These are phyloP conservation scores for Linum tenue DNA, from an alignment of 345 rosid species.

Conservation along the genomic window DNA sequence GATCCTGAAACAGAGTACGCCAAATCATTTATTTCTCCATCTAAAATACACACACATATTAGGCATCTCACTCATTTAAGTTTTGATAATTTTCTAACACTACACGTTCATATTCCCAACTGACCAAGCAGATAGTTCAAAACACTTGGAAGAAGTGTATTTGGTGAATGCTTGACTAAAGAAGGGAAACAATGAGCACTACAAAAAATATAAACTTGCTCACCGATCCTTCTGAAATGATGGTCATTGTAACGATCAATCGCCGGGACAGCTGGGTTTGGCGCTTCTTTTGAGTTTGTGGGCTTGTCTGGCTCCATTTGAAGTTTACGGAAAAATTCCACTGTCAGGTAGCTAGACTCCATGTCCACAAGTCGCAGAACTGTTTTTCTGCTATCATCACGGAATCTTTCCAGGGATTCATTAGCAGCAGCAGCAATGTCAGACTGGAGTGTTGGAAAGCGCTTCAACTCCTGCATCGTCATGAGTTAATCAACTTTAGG, in stretches of 20 bases:
- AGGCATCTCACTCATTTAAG: no score
- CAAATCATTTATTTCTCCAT: background rate
- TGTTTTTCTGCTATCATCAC: constrained; percentile 86
- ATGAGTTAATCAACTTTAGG: background rate
- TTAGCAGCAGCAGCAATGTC: constrained; percentile 95
- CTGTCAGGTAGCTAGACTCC: constrained; percentile 96
- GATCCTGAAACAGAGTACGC: constrained; percentile 45
- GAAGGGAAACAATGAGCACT: background rate
- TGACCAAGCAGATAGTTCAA: background rate
- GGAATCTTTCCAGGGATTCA: constrained; percentile 85
- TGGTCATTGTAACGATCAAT: constrained; percentile 58
- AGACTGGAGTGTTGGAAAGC: constrained; percentile 73
- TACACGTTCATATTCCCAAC: background rate
- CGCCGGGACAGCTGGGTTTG: constrained; percentile 35
- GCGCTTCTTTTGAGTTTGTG: constrained; percentile 28
- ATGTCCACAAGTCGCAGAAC: constrained; percentile 83
- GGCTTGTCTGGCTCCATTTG: constrained; percentile 71
- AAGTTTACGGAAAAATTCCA: constrained; percentile 93
- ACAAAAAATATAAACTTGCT: background rate
- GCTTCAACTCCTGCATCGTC: constrained; percentile 69
- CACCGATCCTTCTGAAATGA: constrained; percentile 87
- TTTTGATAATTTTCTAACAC: background rate
- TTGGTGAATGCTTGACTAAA: background rate
- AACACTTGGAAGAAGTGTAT: background rate
- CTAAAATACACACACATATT: no score